Evolutionary conservation across 2,329 filamentous ascomycete genomes (phyloP).

Genomic region (Didymella exigua): DNA sequence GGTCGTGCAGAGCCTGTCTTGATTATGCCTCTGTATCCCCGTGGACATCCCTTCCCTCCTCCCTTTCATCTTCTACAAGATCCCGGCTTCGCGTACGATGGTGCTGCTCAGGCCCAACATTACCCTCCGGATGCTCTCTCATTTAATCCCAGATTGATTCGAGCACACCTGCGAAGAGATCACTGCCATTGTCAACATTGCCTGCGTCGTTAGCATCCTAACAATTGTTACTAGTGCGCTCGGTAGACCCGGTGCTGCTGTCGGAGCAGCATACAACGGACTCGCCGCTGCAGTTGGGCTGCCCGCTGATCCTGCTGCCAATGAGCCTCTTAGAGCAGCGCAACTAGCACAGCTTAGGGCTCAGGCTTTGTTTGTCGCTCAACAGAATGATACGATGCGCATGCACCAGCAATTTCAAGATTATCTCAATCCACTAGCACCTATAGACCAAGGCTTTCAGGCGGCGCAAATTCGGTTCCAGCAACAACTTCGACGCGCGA

Average conservation of each 20-base stretch:
- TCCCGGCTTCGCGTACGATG: background rate
- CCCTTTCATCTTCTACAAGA: background rate
- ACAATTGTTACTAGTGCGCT: constrained; percentile 1
- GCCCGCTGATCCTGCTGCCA: background rate
- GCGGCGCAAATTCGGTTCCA: background rate
- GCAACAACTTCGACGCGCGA: background rate
- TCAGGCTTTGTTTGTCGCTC: background rate
- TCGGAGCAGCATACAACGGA: background rate
- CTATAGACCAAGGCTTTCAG: background rate
- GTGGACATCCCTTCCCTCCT: background rate
- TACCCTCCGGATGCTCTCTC: no score
- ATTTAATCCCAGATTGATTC: no score
- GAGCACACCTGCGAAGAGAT: background rate
- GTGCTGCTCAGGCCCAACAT: no score
- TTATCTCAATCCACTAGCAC: background rate
- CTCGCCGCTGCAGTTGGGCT: background rate
- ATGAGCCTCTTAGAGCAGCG: background rate
- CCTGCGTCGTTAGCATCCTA: background rate
- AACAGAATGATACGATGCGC: background rate
- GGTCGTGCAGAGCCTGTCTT: background rate
- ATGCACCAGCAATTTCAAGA: background rate
- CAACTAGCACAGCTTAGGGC: background rate
- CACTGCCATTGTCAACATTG: background rate
- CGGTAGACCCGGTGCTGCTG: background rate
- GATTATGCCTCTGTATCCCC: background rate